Conservation (phyloP, 306 rosid species). For the Cicer pinnatifidum region DNA sequence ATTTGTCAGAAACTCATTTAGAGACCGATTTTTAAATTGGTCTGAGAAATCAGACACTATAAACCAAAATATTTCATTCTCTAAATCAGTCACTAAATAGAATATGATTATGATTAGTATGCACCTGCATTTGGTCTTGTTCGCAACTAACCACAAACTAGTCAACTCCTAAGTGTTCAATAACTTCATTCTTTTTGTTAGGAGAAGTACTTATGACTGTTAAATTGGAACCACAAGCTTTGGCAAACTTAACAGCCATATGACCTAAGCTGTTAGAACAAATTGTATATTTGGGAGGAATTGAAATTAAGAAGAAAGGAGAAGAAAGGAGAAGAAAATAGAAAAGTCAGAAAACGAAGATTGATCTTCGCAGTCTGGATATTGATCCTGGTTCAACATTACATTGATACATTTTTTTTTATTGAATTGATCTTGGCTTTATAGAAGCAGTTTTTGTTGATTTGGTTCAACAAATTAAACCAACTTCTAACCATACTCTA, state of each 20-base stretch:
- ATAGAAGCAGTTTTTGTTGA: too few species aligned
- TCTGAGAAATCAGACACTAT: background rate
- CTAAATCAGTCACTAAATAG: background rate
- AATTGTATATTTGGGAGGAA: too few species aligned
- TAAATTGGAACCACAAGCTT: constrained; percentile 59
- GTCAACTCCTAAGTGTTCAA: constrained; percentile 54
- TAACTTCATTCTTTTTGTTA: constrained; percentile 59
- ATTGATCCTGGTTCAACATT: too few species aligned
- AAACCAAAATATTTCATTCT: background rate
- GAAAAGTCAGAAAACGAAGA: too few species aligned
- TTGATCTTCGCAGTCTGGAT: too few species aligned
- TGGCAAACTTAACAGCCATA: constrained; percentile 65
- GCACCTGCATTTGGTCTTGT: constrained; percentile 51
- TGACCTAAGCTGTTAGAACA: constrained; percentile 71
- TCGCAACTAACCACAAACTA: constrained; percentile 57
- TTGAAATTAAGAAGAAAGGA: too few species aligned
- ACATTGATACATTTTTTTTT: too few species aligned
- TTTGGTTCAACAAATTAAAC: too few species aligned
- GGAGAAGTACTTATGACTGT: constrained; percentile 67
- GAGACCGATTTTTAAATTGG: background rate
- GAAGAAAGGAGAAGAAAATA: too few species aligned
- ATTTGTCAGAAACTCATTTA: background rate
- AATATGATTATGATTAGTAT: background rate
- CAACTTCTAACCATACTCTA: too few species aligned
- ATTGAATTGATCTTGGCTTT: too few species aligned